Conservation (phyloP, 1,139 yeast genomes). For the Geotrichum klebahnii region DNA sequence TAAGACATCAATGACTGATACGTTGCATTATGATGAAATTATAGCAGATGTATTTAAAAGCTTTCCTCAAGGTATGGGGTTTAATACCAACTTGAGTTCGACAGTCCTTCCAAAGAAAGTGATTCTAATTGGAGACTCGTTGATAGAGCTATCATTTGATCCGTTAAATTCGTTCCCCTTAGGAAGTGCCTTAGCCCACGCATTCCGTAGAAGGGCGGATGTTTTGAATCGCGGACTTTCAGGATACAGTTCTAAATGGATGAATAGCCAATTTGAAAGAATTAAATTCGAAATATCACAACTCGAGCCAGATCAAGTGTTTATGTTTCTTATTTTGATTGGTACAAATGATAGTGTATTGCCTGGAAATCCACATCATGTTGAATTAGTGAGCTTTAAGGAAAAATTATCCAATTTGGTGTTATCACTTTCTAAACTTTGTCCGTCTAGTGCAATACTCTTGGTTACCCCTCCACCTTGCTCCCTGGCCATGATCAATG, state of each 20-base stretch:
- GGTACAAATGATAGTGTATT: constrained; percentile 25
- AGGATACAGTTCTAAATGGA: constrained; percentile 22
- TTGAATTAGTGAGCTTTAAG: constrained; percentile 16
- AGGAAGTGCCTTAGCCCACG: constrained; percentile 19
- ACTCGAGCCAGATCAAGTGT: constrained; percentile 9
- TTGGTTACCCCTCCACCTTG: constrained; percentile 23
- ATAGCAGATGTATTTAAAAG: constrained; percentile 5
- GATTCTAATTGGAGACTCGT: constrained; percentile 22
- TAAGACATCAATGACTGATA: background rate
- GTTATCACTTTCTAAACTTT: background rate
- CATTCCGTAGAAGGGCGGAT: constrained; percentile 21
- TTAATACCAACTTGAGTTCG: background rate
- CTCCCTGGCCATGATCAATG: constrained; percentile 13
- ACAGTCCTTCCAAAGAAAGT: constrained; percentile 14
- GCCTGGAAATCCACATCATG: constrained; percentile 26
- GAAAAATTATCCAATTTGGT: constrained; percentile 10
- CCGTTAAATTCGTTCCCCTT: constrained; percentile 19
- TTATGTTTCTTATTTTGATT: constrained; percentile 18
- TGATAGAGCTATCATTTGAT: constrained; percentile 22
- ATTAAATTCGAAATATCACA: constrained; percentile 11
- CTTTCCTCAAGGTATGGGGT: constrained; percentile 2
- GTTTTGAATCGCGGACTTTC: constrained; percentile 21
- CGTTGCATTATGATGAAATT: background rate
- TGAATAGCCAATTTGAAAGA: constrained; percentile 16
- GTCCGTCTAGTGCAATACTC: constrained; percentile 14